Evolutionary conservation across 495 filamentous ascomycete genomes (phyloP), one percentile per base, ranked within the genome.

Genomic region (Aspergillus mulundensis): DNA sequence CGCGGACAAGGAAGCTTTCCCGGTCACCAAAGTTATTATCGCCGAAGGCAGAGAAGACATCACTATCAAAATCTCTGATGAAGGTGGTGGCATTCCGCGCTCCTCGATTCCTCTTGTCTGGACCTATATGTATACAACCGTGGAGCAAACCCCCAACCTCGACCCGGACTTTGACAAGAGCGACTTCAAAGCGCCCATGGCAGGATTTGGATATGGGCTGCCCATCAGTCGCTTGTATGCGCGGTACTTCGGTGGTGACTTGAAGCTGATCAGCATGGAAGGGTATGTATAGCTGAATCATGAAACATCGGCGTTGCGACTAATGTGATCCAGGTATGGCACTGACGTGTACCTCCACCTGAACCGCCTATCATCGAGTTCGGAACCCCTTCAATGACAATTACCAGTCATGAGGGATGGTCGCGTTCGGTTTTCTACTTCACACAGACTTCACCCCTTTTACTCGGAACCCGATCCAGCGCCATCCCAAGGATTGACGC

Each of bases 121-220:
- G 94, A 98, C 94, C 23, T 98, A 98, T 67, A 98, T 97, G 94
- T 98, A 97, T 65, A 98, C 94, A 18, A 98, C 94, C 10, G 93
- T 98, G 40, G 94, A 97, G 70, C 85, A 91, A 56, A 97, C 94
- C 3, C 94, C 94, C 5, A 95, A 84, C 64, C 77, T 98, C 45
- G 94, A 98, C 65, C 94, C 94, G 12, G 92, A 97, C 69, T 97
- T 97, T 71, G 92, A 98, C 73, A 96, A 97, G 76, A 96, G 88
- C 71, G 94, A 98, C 71, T 98, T 98, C 79, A 98, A 98, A 72
- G 94, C 94, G 15, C 94, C 94, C 2, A 98, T 98, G 94, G 94
- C 94, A 46, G 94, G 94, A 1, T 98, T 98, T 65, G 94, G 94
- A 18, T 98, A 98, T 64, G 94, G 94, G 15, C 67, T 98, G 57